Base-by-base conservation (phyloP, 352 stramenopile species). In the Pythium plurisporium region DNA sequence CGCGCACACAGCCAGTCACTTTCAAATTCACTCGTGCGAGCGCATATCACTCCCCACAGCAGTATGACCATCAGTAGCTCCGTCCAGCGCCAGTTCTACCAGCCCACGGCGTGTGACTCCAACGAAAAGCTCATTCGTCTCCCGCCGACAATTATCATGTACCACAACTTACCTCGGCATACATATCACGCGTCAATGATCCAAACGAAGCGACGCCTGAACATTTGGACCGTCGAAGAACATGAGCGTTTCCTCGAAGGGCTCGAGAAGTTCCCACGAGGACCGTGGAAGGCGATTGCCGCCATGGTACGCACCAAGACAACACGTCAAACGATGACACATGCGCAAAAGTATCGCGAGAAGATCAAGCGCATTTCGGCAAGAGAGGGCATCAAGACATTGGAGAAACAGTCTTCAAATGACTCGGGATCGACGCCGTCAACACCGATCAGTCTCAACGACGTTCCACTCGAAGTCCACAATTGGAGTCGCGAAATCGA, bases 341-440 rank as follows among this genome's bases (percentile, higher is more conserved):
- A 98, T 59, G 91, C 91, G 3, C 91, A 98, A 72, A 98, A 98
- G 64, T 97, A 97, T 65, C 76, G 79, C 45, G 73, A 88, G 62
- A 89, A 89, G 64, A 79, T 84, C 43, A 72, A 73, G 15, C 72
- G 76, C n/a, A n/a, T n/a, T n/a, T n/a, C n/a, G n/a, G n/a, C n/a
- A n/a, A n/a, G n/a, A n/a, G n/a, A n/a, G n/a, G n/a, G n/a, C n/a
- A n/a, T n/a, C n/a, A n/a, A n/a, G n/a, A n/a, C n/a, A n/a, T n/a
- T n/a, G n/a, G n/a, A n/a, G n/a, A n/a, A n/a, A n/a, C n/a, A n/a
- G n/a, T n/a, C n/a, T n/a, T n/a, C n/a, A n/a, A n/a, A n/a, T n/a
- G n/a, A n/a, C n/a, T n/a, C n/a, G n/a, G n/a, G n/a, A n/a, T n/a
- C n/a, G n/a, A n/a, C n/a, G n/a, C n/a, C n/a, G n/a, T n/a, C n/a